Evolutionary conservation across 768 basidiomycete genomes (phyloP).

Genomic region (Auricularia auricula-judae): DNA sequence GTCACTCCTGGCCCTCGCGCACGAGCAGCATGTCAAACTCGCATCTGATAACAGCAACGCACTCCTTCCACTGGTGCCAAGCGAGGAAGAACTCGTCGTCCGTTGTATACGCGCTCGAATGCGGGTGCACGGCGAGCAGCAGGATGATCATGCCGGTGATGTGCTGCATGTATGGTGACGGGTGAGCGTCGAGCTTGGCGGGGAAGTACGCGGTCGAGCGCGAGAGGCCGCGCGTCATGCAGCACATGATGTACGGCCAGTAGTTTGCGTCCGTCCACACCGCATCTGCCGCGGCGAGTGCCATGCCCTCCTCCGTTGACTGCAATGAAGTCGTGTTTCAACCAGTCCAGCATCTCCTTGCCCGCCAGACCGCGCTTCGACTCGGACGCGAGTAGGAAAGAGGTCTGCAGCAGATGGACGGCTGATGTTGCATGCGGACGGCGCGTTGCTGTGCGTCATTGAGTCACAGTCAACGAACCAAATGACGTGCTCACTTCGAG

Average conservation of each 20-base stretch:
- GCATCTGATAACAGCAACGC: conserved; percentile 59
- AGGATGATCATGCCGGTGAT: conserved; percentile 54
- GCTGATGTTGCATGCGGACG: conserved; percentile 22
- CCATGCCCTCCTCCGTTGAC: conserved; percentile 73
- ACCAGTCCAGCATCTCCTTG: conserved; percentile 93
- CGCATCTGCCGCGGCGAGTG: conserved; percentile 51
- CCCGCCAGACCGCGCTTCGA: conserved; percentile 77
- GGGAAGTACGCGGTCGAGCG: conserved; percentile 77
- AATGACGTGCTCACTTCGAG: conserved; percentile 5
- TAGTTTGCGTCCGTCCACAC: conserved; percentile 79
- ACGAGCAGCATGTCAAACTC: conserved; percentile 67
- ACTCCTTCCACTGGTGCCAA: conserved; percentile 64
- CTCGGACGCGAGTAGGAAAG: conserved; percentile 76
- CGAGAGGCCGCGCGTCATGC: conserved; percentile 77
- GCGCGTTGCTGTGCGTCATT: conserved; percentile 19
- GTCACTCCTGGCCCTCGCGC: conserved; percentile 68
- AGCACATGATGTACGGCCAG: conserved; percentile 63
- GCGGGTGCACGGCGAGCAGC: conserved; percentile 64
- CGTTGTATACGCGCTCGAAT: conserved; percentile 52
- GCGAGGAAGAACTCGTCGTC: conserved; percentile 77
- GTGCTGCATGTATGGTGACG: conserved; percentile 56
- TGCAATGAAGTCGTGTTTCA: conserved; percentile 91
- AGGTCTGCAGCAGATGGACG: conserved; percentile 74
- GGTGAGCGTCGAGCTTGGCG: conserved; percentile 54
- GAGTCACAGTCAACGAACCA: background rate